Base-by-base conservation (phyloP, 2,329 filamentous ascomycete species). In the Hysterium pulicare region DNA sequence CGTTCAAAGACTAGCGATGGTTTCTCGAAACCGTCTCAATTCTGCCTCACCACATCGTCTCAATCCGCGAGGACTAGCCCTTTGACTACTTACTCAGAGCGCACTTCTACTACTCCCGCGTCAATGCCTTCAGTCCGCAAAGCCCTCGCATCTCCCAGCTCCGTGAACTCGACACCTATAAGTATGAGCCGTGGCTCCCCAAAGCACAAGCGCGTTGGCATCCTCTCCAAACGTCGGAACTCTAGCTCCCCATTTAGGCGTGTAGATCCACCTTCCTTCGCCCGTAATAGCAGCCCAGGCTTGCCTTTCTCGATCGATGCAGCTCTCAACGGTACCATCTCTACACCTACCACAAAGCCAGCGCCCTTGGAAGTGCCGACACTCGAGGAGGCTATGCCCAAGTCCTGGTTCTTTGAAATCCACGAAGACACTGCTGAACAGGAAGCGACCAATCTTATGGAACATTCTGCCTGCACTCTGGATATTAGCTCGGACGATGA, bases 401-500 rank as follows among this genome's bases (percentile, higher is more conserved):
- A 75, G 45, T 62, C 66, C 45, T 96, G 90, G 90, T 86, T 86
- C 72, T 97, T 98, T 62, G 86, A 91, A 45, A 97, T 98, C 58
- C 84, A 96, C 62, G 88, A 95, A 62, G 91, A 98, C 66, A 89
- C 87, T 0, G 81, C 86, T 6, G 87, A 95, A 62, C 87, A 96
- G 61, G 85, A 95, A 62, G 87, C 93, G 68, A 88, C 90, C 56
- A 96, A 95, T 58, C 73, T 95, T 30, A 87, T 97, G 71, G 87
- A 96, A 68, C 91, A 96, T 71, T 86, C 85, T 42, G 91, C 91
- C 6, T 84, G 85, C 50, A 83, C 85, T 0, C 78, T 97, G 3
- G 91, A 97, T 62, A 89, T 97, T 58, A 89, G 83, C 53, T 90
- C 88, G 17, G 90, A 95, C 56, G 90, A 95, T 63, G 86, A 90